Percentiles rank a stretch among this genome's conserved stretches.
Evolutionary conservation across 345 rosid genomes (phyloP).

Genomic region (Euclidium syriacum): DNA sequence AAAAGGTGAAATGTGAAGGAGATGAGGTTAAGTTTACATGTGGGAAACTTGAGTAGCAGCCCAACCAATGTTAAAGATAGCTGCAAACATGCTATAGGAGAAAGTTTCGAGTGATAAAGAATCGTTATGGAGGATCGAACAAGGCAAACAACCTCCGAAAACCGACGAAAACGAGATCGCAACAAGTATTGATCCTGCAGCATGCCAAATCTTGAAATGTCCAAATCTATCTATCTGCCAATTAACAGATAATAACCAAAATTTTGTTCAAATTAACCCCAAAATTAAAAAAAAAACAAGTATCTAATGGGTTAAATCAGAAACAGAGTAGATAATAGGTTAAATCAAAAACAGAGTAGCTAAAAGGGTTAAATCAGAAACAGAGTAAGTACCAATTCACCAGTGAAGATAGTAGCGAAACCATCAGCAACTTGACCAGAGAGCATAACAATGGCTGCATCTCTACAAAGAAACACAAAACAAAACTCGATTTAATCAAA

Average conservation of each 20-base stretch:
- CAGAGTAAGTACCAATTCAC: slow-evolving; percentile 64
- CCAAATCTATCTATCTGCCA: slow-evolving; percentile 97
- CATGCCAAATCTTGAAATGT: slow-evolving; percentile 92
- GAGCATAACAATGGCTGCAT: slow-evolving; percentile 85
- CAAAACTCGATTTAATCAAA: not conserved
- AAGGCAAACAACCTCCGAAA: slow-evolving; percentile 85
- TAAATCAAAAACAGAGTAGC: too few relatives aligned
- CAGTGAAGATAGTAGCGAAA: slow-evolving; percentile 67
- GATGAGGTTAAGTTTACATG: slow-evolving; percentile 47
- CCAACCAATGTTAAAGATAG: slow-evolving; percentile 94
- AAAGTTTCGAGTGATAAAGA: slow-evolving; percentile 52
- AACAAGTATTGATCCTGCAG: slow-evolving; percentile 83
- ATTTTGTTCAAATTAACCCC: too few relatives aligned
- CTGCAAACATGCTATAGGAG: slow-evolving; percentile 80
- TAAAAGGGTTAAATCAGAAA: not conserved
- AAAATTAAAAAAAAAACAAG: too few relatives aligned
- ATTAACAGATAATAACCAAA: not conserved
- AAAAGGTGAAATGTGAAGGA: not conserved
- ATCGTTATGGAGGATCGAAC: slow-evolving; percentile 48
- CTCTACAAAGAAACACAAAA: slow-evolving; percentile 35
- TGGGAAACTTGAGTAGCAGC: slow-evolving; percentile 98
- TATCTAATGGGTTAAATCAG: not conserved
- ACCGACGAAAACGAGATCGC: slow-evolving; percentile 94
- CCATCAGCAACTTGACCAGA: slow-evolving; percentile 95
- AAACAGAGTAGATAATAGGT: slow-evolving; percentile 27